A percentile compares a stretch with the other conserved stretches of the same genome.
phyloP scores from a whole-genome alignment of 495 filamentous ascomycete species.

The Penicillium antarcticum region DNA sequence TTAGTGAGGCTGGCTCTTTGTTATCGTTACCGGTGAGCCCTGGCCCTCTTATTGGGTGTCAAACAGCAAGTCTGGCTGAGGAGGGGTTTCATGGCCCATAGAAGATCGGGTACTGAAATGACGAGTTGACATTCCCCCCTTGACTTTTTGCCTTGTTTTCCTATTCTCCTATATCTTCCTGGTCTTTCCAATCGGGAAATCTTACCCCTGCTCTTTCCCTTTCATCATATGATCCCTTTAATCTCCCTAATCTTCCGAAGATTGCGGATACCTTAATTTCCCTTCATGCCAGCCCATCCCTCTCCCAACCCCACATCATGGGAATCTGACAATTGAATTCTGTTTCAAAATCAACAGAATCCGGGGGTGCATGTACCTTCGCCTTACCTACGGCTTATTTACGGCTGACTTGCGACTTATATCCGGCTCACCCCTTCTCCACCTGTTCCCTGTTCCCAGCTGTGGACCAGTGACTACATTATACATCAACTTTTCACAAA shows the following conservation, averaged over 20 bases:
- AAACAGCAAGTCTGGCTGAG: too few species aligned
- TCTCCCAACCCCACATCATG: constrained; percentile 1
- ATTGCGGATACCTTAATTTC: background rate
- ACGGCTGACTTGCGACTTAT: background rate
- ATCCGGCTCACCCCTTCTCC: background rate
- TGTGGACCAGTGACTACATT: background rate
- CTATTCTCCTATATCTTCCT: background rate
- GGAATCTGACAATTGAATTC: background rate
- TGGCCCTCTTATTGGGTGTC: too few species aligned
- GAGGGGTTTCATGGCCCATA: too few species aligned
- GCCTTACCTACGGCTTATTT: constrained; percentile 1
- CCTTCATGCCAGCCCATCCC: background rate
- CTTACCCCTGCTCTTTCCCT: background rate
- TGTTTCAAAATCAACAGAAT: background rate
- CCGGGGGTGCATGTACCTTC: constrained; percentile 1
- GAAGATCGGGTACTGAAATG: too few species aligned
- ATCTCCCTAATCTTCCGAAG: background rate
- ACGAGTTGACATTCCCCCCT: background rate
- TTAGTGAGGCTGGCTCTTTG: background rate
- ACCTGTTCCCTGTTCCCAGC: background rate
- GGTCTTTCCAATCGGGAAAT: background rate
- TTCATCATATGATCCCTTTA: background rate
- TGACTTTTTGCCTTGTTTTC: background rate
- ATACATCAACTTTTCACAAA: constrained; percentile 12
- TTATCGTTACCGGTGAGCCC: background rate